Conservation (phyloP, 495 filamentous ascomycete species). For the Aspergillus indologenus region DNA sequence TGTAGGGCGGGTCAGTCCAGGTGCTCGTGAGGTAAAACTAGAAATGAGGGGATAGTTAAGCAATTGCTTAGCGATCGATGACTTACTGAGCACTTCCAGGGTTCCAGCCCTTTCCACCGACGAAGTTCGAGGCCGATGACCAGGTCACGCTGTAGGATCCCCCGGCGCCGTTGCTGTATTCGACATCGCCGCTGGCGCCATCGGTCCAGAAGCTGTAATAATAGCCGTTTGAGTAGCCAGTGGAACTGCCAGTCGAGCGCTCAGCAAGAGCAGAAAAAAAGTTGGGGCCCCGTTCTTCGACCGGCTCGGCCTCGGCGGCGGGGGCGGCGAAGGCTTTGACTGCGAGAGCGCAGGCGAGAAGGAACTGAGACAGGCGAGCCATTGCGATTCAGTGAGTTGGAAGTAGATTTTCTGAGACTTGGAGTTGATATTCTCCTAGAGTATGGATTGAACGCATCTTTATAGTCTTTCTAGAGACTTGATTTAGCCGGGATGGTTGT, state of each 20-base stretch:
- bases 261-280: slow-evolving; percentile 17
- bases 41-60: too few relatives aligned
- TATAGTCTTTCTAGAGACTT: neutral
- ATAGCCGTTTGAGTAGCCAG: slow-evolving; percentile 56
- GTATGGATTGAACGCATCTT: neutral
- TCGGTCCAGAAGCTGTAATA: slow-evolving; percentile 66
- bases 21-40: too few relatives aligned
- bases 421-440: too few relatives aligned
- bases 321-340: slow-evolving; percentile 41
- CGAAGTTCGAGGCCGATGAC: slow-evolving; percentile 55
- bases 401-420: neutral
- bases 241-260: slow-evolving; percentile 38
- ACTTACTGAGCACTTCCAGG: slow-evolving; percentile 47
- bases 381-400: slow-evolving; percentile 27
- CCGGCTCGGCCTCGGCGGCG: slow-evolving; percentile 25
- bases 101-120: slow-evolving; percentile 62
- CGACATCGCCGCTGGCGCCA: slow-evolving; percentile 42
- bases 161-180: slow-evolving; percentile 55
- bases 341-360: slow-evolving; percentile 36
- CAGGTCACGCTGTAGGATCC: slow-evolving; percentile 57
- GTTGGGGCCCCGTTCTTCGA: slow-evolving; percentile 2
- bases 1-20: slow-evolving; percentile 17
- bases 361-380: slow-evolving; percentile 44
- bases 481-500: neutral
- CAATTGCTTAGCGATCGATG: too few relatives aligned